Conservation (phyloP, 2,329 filamentous ascomycete species). For the Verticillium isaacii region DNA sequence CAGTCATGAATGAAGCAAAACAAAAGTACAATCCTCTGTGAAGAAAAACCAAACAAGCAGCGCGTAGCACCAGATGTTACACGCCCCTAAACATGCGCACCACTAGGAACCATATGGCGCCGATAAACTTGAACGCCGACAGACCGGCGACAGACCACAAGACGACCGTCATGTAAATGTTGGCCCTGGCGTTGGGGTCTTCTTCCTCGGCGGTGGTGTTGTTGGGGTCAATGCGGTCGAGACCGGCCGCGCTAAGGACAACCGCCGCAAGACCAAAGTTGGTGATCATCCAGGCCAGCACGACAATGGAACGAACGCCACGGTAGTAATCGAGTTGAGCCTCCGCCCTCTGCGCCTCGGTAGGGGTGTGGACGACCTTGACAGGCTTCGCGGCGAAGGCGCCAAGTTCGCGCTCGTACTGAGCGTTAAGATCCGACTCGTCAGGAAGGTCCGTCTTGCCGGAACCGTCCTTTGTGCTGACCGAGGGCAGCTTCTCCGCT, state of each 20-base stretch:
- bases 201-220: constrained; percentile 31
- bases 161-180: constrained; percentile 81
- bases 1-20: constrained; percentile 1
- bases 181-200: constrained; percentile 52
- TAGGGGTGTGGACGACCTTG: constrained; percentile 60
- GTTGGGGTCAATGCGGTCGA: constrained; percentile 59
- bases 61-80: constrained; percentile 22
- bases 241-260: constrained; percentile 79
- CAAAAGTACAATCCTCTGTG: not conserved
- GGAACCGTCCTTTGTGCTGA: constrained; percentile 79
- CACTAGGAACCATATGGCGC: constrained; percentile 88
- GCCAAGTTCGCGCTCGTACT: constrained; percentile 81
- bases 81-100: constrained; percentile 78
- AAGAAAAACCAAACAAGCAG: not conserved
- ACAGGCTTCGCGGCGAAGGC: constrained; percentile 72
- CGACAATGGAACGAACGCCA: constrained; percentile 86
- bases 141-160: constrained; percentile 85
- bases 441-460: constrained; percentile 96
- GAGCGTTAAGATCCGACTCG: constrained; percentile 89
- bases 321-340: constrained; percentile 98
- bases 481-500: constrained; percentile 81
- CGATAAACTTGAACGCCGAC: constrained; percentile 81
- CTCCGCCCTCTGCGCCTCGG: constrained; percentile 56
- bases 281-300: constrained; percentile 92
- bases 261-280: constrained; percentile 86